Percentiles rank a stretch among this genome's conserved stretches.
Conservation (phyloP, 2,329 filamentous ascomycete genomes). For the Daldinia eschscholtzii region DNA sequence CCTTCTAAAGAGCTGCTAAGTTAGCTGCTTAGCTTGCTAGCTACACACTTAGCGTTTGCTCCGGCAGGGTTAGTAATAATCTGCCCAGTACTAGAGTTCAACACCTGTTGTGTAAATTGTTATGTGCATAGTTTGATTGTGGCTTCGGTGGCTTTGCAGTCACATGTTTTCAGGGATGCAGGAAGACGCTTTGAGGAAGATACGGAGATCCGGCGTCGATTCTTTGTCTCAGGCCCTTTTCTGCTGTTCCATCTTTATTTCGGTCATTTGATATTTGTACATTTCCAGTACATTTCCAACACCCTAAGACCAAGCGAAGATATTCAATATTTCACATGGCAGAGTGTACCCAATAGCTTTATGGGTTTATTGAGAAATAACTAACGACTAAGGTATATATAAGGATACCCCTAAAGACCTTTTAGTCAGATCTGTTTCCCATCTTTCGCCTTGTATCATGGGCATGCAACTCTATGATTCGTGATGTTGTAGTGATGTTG, state of each 20-base stretch:
- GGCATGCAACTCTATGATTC: too few relatives aligned
- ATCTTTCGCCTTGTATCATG: neutral
- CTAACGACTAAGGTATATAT: neutral
- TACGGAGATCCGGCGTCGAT: constrained; percentile 23
- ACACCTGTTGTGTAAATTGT: neutral
- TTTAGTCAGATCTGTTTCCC: neutral
- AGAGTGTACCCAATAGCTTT: neutral
- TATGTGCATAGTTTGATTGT: constrained; percentile 2
- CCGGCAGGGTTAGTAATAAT: constrained; percentile 18
- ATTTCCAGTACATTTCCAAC: neutral
- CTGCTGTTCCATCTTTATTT: neutral
- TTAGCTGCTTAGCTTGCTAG: constrained; percentile 5
- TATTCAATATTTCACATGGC: neutral
- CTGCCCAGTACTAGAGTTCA: neutral
- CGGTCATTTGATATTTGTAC: neutral
- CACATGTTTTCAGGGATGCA: constrained; percentile 22
- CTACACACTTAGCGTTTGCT: constrained; percentile 12
- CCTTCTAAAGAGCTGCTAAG: constrained; percentile 8
- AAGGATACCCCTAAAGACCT: neutral
- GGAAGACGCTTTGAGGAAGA: neutral
- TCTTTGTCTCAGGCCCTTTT: constrained; percentile 3
- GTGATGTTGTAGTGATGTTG: neutral
- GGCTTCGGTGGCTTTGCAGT: constrained; percentile 32
- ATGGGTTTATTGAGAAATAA: neutral
- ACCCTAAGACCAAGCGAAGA: too few relatives aligned